Conservation (phyloP, 805 yeast genomes). For the Phaffomyces thermotolerans region DNA sequence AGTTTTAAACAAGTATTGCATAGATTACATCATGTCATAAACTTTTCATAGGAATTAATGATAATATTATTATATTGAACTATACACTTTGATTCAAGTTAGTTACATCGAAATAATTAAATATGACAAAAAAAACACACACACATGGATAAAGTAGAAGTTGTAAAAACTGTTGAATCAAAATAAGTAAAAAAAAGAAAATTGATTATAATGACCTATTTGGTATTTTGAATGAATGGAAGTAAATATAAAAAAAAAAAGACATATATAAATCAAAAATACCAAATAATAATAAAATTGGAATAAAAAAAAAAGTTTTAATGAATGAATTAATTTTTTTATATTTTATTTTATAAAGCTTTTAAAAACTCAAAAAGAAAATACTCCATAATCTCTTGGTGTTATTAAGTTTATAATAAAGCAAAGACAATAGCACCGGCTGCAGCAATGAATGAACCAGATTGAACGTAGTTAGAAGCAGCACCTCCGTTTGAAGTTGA, state of each 20-base stretch:
- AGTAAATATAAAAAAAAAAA: no score
- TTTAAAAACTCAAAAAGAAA: no score
- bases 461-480: constrained; percentile 37
- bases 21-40: background rate
- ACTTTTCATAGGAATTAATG: background rate
- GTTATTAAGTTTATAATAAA: constrained; percentile 33
- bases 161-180: no score
- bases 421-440: constrained; percentile 35
- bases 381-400: background rate
- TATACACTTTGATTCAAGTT: background rate
- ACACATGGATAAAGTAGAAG: no score
- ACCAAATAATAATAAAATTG: no score
- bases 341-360: no score
- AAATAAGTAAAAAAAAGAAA: background rate
- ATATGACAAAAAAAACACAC: no score
- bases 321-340: no score
- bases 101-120: no score
- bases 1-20: background rate
- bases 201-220: background rate
- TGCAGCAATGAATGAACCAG: constrained; percentile 42
- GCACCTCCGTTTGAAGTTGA: constrained; percentile 28
- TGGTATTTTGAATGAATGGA: no score
- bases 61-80: background rate
- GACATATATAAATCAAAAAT: no score
- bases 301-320: no score